Percentiles rank a stretch among this genome's conserved stretches.
Evolutionary conservation across 2,329 filamentous ascomycete species (phyloP).

Genomic region (Microcyclospora tardicrescens): DNA sequence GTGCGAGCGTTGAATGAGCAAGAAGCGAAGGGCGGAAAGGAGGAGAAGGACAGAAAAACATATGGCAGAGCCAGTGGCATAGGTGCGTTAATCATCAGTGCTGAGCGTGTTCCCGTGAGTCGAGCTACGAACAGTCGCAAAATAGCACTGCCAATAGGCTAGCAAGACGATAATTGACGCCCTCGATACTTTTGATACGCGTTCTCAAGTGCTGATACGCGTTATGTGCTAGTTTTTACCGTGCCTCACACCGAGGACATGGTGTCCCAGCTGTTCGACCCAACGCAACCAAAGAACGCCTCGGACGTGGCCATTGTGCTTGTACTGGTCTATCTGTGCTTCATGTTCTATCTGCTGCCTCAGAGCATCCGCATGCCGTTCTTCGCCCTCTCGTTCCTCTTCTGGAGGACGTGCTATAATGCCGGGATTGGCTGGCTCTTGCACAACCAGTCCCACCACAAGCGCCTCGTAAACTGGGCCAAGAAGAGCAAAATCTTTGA

Average conservation of each 20-base stretch:
- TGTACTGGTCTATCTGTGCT: conserved; percentile 63
- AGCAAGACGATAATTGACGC: conserved; percentile 1
- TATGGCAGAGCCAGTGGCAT: conserved; percentile 85
- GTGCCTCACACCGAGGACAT: conserved; percentile 97
- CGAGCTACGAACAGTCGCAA: neutral
- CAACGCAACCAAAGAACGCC: conserved; percentile 86
- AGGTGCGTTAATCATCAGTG: conserved; percentile 47
- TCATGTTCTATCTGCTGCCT: conserved; percentile 62
- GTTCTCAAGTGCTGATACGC: conserved; percentile 14
- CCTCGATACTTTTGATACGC: neutral
- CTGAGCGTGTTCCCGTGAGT: neutral
- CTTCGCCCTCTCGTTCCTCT: conserved; percentile 74
- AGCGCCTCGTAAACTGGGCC: conserved; percentile 75
- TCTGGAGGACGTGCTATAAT: conserved; percentile 90
- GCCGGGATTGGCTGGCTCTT: conserved; percentile 83
- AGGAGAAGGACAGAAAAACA: conserved; percentile 55
- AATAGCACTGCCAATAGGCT: neutral
- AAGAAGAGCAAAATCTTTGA: conserved; percentile 78
- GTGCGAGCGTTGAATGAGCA: conserved; percentile 38
- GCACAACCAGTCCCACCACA: conserved; percentile 79
- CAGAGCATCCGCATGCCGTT: conserved; percentile 55
- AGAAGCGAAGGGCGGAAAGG: conserved; percentile 33
- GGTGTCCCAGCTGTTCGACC: conserved; percentile 93
- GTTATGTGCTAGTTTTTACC: conserved; percentile 60
- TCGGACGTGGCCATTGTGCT: conserved; percentile 70